Conservation (phyloP, 1,284 basidiomycete genomes). For the Amylostereum areolatum region DNA sequence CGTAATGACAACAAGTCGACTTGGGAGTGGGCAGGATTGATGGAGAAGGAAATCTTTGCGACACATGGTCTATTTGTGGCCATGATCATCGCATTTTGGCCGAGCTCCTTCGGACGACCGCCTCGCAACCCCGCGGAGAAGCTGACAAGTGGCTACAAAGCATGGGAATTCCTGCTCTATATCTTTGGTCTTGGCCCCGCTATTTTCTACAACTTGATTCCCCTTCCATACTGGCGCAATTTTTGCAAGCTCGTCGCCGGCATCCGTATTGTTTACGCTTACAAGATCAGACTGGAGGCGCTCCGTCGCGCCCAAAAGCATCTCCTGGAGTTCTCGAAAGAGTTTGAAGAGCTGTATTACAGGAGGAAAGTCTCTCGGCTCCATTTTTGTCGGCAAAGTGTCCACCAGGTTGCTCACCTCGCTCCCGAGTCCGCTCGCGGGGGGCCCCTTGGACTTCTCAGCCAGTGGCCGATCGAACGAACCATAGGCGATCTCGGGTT, state of each 20-base stretch:
- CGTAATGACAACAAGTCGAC: constrained; percentile 3
- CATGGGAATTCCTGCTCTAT: constrained; percentile 20
- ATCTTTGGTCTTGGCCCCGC: constrained; percentile 17
- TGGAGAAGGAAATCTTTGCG: constrained; percentile 12
- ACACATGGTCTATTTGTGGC: constrained; percentile 14
- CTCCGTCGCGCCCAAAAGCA: constrained; percentile 3
- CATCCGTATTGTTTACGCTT: constrained; percentile 12
- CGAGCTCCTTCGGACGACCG: constrained; percentile 21
- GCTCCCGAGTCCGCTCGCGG: constrained; percentile 10
- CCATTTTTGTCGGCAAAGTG: constrained; percentile 18
- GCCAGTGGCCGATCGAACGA: constrained; percentile 21
- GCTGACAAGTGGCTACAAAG: constrained; percentile 26
- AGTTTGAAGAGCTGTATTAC: constrained; percentile 19
- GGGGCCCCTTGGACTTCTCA: constrained; percentile 13
- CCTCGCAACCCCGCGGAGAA: constrained; percentile 25
- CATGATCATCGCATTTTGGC: constrained; percentile 12
- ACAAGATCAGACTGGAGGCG: constrained; percentile 1
- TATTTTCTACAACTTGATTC: constrained; percentile 11
- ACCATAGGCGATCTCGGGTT: constrained; percentile 19
- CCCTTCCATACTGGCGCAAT: constrained; percentile 12
- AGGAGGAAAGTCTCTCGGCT: constrained; percentile 14
- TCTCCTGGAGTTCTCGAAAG: constrained; percentile 11
- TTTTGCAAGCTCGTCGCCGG: constrained; percentile 18
- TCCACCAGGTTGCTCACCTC: constrained; percentile 17
- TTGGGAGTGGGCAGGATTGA: constrained; percentile 29